Base-by-base conservation (phyloP, 176 grass and related monocot species). In the Microstegium vimineum region DNA sequence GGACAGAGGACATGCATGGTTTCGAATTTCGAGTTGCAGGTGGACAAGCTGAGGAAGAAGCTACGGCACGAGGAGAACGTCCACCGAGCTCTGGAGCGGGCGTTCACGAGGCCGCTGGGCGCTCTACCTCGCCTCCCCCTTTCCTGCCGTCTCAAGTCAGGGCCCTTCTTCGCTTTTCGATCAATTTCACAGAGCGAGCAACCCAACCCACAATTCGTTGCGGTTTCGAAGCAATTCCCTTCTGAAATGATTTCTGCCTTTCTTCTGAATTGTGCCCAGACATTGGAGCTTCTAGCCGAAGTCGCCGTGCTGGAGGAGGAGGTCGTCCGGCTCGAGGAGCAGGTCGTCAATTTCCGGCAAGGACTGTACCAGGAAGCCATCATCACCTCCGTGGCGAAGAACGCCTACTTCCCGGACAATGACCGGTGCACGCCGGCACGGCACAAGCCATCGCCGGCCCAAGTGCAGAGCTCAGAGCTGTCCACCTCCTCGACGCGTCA, bases 11-110 rank as follows among this genome's bases (percentile, higher is more conserved):
- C 22, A 49, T 70, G 31, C 13, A 54, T 8, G 17, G 68, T 54
- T 67, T 51, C 56, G 9, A 5, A 13, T 59, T 47, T 49, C 26
- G 56, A 28, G 77, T 85, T 81, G 67, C 73, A 97, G 94, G 90
- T 97, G 73, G 94, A 94, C 35, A 97, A 89, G 80, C 88, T 97
- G 62, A 94, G 74, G 81, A 97, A 90, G 86, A 94, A 92, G 86
- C 87, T 97, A 14, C 85, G 94, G 68, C 90, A 94, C 80, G 94
- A 97, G 87, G 94, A 97, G 81, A 92, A 92, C 83, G 87, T 97
- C 61, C 94, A 97, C 86, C 85, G 92, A 87, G 94, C 94, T 46
- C 85, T 97, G 65, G 92, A 92, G 77, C 85, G 94, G 11, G 94
- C 94, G 43, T 94, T 97, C 81, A 97, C 92, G 59, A 84, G 94